A percentile compares a stretch with the other conserved stretches of the same genome.
Evolutionary conservation across 768 basidiomycete genomes (phyloP).

Genomic region (Calocybe cyanea): DNA sequence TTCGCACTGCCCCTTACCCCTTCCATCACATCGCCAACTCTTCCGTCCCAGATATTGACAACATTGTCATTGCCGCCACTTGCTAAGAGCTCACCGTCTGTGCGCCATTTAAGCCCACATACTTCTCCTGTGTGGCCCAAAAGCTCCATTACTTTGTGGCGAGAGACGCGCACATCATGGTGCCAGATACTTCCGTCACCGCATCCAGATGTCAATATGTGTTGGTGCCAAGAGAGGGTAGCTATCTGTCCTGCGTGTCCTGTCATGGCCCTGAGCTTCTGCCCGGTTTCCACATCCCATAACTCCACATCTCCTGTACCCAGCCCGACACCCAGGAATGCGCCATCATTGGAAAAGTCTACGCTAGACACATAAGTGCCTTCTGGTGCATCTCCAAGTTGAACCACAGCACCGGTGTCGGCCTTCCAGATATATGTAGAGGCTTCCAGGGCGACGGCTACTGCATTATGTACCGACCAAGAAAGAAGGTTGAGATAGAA

Average conservation of each 20-base stretch:
- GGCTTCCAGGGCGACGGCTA: slow-evolving; percentile 87
- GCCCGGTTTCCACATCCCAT: slow-evolving; percentile 84
- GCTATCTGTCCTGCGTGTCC: slow-evolving; percentile 86
- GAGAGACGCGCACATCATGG: slow-evolving; percentile 86
- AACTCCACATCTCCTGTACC: slow-evolving; percentile 86
- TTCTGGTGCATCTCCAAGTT: slow-evolving; percentile 71
- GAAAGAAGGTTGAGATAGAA: slow-evolving; percentile 94
- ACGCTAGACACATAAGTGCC: slow-evolving; percentile 74
- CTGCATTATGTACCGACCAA: slow-evolving; percentile 83
- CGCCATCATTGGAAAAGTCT: slow-evolving; percentile 76
- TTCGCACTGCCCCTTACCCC: slow-evolving; percentile 62
- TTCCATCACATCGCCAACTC: slow-evolving; percentile 55
- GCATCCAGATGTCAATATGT: slow-evolving; percentile 84
- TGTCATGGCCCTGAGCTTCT: slow-evolving; percentile 85
- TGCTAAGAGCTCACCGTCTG: slow-evolving; percentile 85
- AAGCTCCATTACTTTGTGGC: slow-evolving; percentile 88
- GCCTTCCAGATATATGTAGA: slow-evolving; percentile 94
- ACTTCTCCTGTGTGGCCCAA: slow-evolving; percentile 90
- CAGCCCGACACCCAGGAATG: slow-evolving; percentile 78
- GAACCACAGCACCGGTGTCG: slow-evolving; percentile 79
- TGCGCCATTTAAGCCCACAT: slow-evolving; percentile 87
- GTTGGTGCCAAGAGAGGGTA: slow-evolving; percentile 81
- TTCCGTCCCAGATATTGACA: slow-evolving; percentile 95
- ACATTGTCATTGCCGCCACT: slow-evolving; percentile 98
- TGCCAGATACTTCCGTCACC: slow-evolving; percentile 95